Evolutionary conservation across 2,329 filamentous ascomycete species (phyloP).

Genomic region (Claviceps sp.): DNA sequence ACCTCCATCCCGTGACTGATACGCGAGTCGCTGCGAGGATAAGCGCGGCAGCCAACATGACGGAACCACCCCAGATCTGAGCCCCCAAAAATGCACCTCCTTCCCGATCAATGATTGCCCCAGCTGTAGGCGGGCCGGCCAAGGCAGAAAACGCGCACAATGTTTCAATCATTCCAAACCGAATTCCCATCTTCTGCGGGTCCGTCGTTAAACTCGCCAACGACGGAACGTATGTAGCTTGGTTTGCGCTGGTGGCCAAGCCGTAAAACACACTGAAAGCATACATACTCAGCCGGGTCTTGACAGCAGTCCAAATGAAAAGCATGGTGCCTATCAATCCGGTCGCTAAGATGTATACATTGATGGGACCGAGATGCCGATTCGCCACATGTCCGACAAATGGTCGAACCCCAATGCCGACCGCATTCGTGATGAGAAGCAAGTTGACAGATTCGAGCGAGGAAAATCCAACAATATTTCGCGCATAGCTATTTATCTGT

Average conservation of each 20-base stretch:
- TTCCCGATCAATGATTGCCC: conserved; percentile 29
- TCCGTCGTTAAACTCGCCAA: conserved; percentile 22
- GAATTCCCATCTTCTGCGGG: conserved; percentile 29
- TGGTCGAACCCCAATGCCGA: conserved; percentile 41
- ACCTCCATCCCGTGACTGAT: conserved; percentile 22
- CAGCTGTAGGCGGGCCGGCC: conserved; percentile 30
- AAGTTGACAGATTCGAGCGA: conserved; percentile 38
- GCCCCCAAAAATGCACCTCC: conserved; percentile 28
- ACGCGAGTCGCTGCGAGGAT: conserved; percentile 20
- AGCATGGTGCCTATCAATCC: conserved; percentile 32
- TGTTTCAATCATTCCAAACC: conserved; percentile 33
- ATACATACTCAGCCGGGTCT: conserved; percentile 25
- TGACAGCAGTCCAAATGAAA: conserved; percentile 43
- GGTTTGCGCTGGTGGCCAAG: conserved; percentile 23
- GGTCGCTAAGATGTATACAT: conserved; percentile 37
- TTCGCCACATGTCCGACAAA: conserved; percentile 41
- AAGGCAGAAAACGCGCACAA: conserved; percentile 28
- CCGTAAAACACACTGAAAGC: conserved; percentile 31
- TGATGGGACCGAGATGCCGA: conserved; percentile 36
- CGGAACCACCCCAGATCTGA: conserved; percentile 32
- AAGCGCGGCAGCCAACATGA: conserved; percentile 22
- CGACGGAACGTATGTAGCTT: conserved; percentile 1
- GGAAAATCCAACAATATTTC: conserved; percentile 29
- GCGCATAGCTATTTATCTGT: conserved; percentile 24
- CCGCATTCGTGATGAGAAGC: conserved; percentile 42